Evolutionary conservation across 2,329 filamentous ascomycete genomes (phyloP).

Genomic region (Pestalotiopsis fici): DNA sequence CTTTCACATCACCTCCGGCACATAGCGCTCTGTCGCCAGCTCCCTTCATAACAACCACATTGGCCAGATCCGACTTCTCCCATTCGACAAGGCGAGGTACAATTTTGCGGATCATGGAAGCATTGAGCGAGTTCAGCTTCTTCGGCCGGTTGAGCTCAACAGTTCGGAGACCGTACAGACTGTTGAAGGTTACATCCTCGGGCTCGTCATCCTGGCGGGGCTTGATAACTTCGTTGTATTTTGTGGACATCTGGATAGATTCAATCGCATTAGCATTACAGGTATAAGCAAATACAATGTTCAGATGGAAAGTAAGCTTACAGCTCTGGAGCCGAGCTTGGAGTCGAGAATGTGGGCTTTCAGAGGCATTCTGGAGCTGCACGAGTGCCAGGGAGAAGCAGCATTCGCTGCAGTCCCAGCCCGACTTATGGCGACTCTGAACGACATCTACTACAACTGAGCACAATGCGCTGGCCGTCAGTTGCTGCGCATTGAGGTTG

Average conservation of each 20-base stretch:
- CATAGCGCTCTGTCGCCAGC: slow-evolving; percentile 84
- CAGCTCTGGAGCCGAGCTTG: slow-evolving; percentile 50
- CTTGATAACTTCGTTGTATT: slow-evolving; percentile 38
- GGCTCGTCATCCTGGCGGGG: slow-evolving; percentile 70
- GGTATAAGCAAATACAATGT: neutral
- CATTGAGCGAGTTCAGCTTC: slow-evolving; percentile 91
- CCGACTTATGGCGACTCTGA: slow-evolving; percentile 52
- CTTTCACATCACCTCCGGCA: slow-evolving; percentile 87
- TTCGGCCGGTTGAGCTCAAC: slow-evolving; percentile 91
- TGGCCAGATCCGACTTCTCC: slow-evolving; percentile 92
- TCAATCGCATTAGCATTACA: neutral
- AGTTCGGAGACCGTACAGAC: slow-evolving; percentile 83
- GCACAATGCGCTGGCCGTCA: slow-evolving; percentile 33
- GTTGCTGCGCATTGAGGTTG: slow-evolving; percentile 33
- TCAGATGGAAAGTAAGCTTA: neutral
- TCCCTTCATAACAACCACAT: slow-evolving; percentile 90
- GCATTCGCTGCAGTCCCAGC: slow-evolving; percentile 52
- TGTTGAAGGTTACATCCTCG: slow-evolving; percentile 92
- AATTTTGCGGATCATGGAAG: slow-evolving; percentile 95
- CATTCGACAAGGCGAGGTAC: slow-evolving; percentile 86
- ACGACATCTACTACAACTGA: slow-evolving; percentile 55
- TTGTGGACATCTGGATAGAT: slow-evolving; percentile 36
- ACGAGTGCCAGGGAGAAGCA: slow-evolving; percentile 40
- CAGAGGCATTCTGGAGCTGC: slow-evolving; percentile 69
- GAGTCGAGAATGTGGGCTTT: slow-evolving; percentile 72